Percentiles rank a stretch among this genome's conserved stretches.
Conservation (phyloP, 2,329 filamentous ascomycete genomes). For the Ophiocordyceps australis region DNA sequence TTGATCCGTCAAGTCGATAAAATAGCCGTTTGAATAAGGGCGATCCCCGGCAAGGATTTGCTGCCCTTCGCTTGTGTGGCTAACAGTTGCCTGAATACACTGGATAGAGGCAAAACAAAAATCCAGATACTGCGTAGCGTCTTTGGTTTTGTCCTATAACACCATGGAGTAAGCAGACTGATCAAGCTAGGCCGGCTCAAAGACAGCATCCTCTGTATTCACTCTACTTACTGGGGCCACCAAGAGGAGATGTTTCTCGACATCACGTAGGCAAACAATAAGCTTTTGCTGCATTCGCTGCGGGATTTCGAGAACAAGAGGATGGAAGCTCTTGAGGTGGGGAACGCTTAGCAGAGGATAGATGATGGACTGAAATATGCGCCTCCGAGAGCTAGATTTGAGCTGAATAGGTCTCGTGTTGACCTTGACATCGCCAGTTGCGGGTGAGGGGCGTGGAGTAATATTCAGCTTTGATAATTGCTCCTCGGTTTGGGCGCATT, state of each 20-base stretch:
- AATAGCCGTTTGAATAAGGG: conserved; percentile 91
- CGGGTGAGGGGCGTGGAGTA: conserved; percentile 23
- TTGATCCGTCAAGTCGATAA: conserved; percentile 90
- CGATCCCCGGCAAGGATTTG: conserved; percentile 70
- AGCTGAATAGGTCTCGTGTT: conserved; percentile 39
- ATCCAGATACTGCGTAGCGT: conserved; percentile 53
- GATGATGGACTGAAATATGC: conserved; percentile 66
- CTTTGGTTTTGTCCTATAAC: conserved; percentile 62
- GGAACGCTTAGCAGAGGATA: conserved; percentile 59
- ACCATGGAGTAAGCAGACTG: conserved; percentile 52
- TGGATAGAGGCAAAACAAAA: conserved; percentile 85
- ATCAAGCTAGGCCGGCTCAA: conserved; percentile 25
- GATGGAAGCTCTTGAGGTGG: conserved; percentile 61
- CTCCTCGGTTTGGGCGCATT: conserved; percentile 23
- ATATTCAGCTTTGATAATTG: conserved; percentile 17
- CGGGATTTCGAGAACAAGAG: conserved; percentile 62
- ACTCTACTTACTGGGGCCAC: conserved; percentile 78
- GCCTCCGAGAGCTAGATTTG: conserved; percentile 50
- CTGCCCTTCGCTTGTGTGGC: conserved; percentile 71
- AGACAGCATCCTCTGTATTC: conserved; percentile 32
- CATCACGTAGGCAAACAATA: conserved; percentile 78
- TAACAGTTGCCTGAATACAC: conserved; percentile 78
- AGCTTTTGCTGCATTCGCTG: conserved; percentile 66
- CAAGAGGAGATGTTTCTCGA: conserved; percentile 86
- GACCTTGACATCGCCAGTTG: conserved; percentile 38